phyloP scores from a whole-genome alignment of 202 grass and related monocot genomes.

The Setaria viridis region DNA sequence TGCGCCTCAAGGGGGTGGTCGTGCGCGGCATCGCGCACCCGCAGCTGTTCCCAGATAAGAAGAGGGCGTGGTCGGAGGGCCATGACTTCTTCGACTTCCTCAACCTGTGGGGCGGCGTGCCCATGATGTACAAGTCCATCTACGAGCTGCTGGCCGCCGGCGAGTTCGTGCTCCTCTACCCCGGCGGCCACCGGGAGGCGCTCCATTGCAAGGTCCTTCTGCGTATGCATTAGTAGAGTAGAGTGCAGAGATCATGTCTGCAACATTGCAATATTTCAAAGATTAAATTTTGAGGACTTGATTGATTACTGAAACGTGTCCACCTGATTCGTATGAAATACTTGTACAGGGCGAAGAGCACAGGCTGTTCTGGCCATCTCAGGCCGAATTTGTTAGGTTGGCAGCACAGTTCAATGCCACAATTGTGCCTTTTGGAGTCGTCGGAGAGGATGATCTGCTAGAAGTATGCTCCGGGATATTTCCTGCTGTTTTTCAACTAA shows the following conservation, averaged over 20 bases:
- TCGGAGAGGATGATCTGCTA: conserved; percentile 71
- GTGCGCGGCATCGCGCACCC: conserved; percentile 67
- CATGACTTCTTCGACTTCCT: conserved; percentile 72
- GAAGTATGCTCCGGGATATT: conserved; percentile 42
- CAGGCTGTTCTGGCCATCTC: conserved; percentile 64
- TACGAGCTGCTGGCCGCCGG: conserved; percentile 59
- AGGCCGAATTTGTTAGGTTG: conserved; percentile 71
- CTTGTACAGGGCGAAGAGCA: conserved; percentile 60
- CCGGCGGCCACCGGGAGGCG: conserved; percentile 67
- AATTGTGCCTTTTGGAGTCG: conserved; percentile 71
- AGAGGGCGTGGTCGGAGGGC: conserved; percentile 50
- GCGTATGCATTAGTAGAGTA: no score
- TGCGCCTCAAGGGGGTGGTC: conserved; percentile 51
- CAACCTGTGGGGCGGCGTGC: conserved; percentile 65
- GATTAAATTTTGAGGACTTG: background rate
- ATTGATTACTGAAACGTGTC: background rate
- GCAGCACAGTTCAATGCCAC: conserved; percentile 66
- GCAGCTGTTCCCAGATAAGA: conserved; percentile 57
- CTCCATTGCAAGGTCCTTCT: conserved; percentile 66
- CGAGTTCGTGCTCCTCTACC: conserved; percentile 73
- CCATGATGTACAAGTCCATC: conserved; percentile 54
- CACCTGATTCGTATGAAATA: background rate
- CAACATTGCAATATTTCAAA: background rate
- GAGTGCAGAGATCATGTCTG: background rate
- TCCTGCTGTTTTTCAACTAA: background rate